Evolutionary conservation across 169 alveolate species (phyloP).

Genomic region (Cryptosporidium meleagridis): DNA sequence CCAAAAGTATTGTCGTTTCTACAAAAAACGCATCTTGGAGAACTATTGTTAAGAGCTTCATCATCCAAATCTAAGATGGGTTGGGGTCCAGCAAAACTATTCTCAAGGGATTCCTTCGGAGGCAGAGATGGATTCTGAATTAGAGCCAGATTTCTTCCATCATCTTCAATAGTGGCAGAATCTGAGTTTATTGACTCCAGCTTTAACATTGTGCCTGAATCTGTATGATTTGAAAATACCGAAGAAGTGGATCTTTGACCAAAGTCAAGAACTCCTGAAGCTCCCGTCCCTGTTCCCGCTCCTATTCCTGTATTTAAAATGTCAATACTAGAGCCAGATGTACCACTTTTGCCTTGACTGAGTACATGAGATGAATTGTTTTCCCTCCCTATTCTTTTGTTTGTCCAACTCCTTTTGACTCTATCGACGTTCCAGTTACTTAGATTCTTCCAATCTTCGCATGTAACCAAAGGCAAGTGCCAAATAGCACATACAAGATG

Average conservation of each 20-base stretch:
- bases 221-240: neutral
- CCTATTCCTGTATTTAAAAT: neutral
- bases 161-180: neutral
- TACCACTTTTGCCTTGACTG: neutral
- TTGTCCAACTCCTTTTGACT: constrained; percentile 58
- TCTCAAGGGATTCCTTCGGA: neutral
- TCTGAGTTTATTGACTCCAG: neutral
- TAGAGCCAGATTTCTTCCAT: neutral
- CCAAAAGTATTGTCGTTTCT: constrained; percentile 39
- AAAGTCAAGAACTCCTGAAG: neutral
- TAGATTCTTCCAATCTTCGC: constrained; percentile 66
- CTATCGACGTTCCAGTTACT: constrained; percentile 34
- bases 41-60: neutral
- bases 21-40: constrained; percentile 24
- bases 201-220: neutral
- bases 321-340: neutral
- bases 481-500: constrained; percentile 68
- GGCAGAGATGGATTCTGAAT: neutral
- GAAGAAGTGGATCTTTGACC: constrained; percentile 2
- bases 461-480: constrained; percentile 39
- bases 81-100: neutral
- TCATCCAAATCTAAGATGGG: neutral
- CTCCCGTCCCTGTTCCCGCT: neutral
- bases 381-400: neutral
- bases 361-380: neutral